These are phyloP conservation scores for Aspergillus olivimuriae DNA, from an alignment of 495 filamentous ascomycete genomes.

Conservation along the genomic window DNA sequence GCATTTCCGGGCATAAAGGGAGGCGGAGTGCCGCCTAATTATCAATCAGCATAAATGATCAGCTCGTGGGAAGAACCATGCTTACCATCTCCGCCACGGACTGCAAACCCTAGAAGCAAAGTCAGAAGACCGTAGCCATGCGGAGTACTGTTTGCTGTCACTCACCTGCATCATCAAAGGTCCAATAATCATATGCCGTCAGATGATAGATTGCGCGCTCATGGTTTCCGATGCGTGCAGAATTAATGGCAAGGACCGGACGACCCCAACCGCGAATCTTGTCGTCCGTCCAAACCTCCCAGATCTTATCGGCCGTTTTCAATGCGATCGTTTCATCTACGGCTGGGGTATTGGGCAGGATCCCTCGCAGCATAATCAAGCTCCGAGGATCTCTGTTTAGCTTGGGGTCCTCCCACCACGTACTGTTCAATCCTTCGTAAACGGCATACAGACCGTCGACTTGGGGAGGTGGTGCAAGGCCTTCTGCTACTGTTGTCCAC, in stretches of 20 bases:
- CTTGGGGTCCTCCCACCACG: conserved; percentile 9
- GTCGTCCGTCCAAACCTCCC: conserved; percentile 9
- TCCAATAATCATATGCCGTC: conserved; percentile 13
- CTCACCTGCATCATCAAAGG: conserved; percentile 14
- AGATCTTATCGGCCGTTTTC: conserved; percentile 10
- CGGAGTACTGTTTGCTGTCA: neutral
- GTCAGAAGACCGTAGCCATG: neutral
- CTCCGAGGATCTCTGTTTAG: conserved; percentile 11
- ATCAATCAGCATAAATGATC: neutral
- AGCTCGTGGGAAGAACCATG: neutral
- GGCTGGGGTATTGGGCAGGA: conserved; percentile 11
- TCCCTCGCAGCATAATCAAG: conserved; percentile 13
- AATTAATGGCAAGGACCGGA: conserved; percentile 12
- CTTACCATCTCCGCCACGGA: conserved; percentile 9
- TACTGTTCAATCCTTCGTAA: conserved; percentile 9
- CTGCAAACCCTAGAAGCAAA: conserved; percentile 9
- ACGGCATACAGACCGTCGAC: conserved; percentile 9
- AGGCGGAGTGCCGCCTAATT: conserved; percentile 10
- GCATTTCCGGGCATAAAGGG: conserved; percentile 16
- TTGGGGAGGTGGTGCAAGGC: conserved; percentile 8
- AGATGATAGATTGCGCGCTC: conserved; percentile 11
- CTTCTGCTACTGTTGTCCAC: conserved; percentile 6
- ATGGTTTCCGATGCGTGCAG: conserved; percentile 7
- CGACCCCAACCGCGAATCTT: conserved; percentile 11
- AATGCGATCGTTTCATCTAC: conserved; percentile 5